phyloP scores from a whole-genome alignment of 306 rosid genomes.

The Vachellia pachyceras region DNA sequence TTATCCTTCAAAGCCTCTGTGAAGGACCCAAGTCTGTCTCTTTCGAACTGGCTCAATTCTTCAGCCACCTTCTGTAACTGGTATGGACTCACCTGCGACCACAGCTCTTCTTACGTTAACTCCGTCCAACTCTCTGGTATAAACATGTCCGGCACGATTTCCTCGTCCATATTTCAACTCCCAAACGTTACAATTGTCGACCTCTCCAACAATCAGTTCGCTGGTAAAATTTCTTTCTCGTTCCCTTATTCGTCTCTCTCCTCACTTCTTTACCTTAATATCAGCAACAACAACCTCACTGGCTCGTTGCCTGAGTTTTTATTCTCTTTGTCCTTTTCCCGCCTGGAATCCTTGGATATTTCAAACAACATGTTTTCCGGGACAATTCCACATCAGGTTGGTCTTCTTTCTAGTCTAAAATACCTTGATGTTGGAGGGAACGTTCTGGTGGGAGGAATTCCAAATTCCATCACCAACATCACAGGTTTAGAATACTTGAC shows the following conservation, averaged over 20 bases:
- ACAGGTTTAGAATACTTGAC: constrained; percentile 65
- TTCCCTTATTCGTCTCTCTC: constrained; percentile 39
- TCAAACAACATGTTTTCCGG: constrained; percentile 93
- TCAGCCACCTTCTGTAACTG: constrained; percentile 59
- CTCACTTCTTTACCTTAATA: constrained; percentile 67
- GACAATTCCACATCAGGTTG: constrained; percentile 59
- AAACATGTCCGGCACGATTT: constrained; percentile 71
- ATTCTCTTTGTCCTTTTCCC: constrained; percentile 36
- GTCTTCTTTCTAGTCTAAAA: constrained; percentile 53
- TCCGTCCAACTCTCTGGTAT: constrained; percentile 58
- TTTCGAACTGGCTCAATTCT: constrained; percentile 70
- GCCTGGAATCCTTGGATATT: constrained; percentile 66
- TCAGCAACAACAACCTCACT: constrained; percentile 84
- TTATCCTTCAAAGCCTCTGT: constrained; percentile 76
- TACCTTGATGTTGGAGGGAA: constrained; percentile 92
- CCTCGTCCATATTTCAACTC: constrained; percentile 62
- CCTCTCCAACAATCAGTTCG: constrained; percentile 76
- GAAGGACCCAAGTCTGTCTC: constrained; percentile 60
- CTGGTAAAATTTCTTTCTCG: constrained; percentile 46
- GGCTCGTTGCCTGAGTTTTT: constrained; percentile 64
- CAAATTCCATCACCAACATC: constrained; percentile 64
- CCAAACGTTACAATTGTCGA: constrained; percentile 56
- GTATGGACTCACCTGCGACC: constrained; percentile 69
- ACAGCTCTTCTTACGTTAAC: constrained; percentile 52
- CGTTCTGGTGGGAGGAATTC: constrained; percentile 66